Percentiles rank a stretch among this genome's conserved stretches.
Conservation (phyloP, 108 stramenopile genomes). For the Cylindrotheca fusiformis region DNA sequence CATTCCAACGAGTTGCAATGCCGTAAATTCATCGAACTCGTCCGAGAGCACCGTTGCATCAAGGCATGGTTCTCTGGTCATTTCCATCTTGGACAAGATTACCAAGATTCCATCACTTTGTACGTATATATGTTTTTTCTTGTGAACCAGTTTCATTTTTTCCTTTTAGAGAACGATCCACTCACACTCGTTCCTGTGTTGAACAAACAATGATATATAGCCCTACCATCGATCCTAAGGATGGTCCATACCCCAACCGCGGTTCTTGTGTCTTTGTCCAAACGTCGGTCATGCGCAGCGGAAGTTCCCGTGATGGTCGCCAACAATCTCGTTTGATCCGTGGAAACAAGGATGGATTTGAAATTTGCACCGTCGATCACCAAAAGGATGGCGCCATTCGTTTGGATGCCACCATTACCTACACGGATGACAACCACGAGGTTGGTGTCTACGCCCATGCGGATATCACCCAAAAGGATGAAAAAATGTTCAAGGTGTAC, state of each 20-base stretch:
- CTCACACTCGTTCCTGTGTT: too few species aligned
- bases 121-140: conserved; percentile 4
- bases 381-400: conserved; percentile 57
- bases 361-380: conserved; percentile 91
- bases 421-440: conserved; percentile 10
- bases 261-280: conserved; percentile 83
- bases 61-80: conserved; percentile 95
- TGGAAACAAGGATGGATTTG: conserved; percentile 78
- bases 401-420: conserved; percentile 73
- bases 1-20: conserved; percentile 42
- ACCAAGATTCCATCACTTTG: conserved; percentile 50
- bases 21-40: conserved; percentile 78
- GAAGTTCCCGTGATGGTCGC: conserved; percentile 77
- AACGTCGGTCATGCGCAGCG: conserved; percentile 82
- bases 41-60: conserved; percentile 74
- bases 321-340: conserved; percentile 87
- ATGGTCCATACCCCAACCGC: conserved; percentile 72
- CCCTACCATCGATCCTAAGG: conserved; percentile 59
- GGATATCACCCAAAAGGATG: background rate
- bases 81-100: conserved; percentile 82
- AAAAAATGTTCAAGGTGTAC: conserved; percentile 34
- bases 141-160: background rate
- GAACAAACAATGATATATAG: too few species aligned
- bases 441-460: background rate
- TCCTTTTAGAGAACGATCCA: too few species aligned